Percentiles rank a stretch among this genome's conserved stretches.
Conservation (phyloP, 768 basidiomycete genomes). For the Psilocybe subaeruginosa region DNA sequence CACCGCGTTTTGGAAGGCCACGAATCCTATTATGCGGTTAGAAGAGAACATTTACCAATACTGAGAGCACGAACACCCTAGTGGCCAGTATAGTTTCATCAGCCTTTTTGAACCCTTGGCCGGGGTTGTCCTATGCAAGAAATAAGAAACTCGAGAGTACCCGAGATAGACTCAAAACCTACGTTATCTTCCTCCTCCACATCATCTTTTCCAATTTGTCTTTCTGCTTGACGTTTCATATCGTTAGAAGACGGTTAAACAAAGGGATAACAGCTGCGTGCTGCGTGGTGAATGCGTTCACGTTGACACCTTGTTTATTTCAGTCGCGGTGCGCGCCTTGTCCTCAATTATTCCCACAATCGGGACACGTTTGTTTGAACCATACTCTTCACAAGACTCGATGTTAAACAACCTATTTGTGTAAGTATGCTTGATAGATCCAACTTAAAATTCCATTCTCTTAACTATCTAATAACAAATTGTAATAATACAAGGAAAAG, state of each 20-base stretch:
- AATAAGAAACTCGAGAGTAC: neutral
- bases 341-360: neutral
- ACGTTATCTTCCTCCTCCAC: conserved; percentile 38
- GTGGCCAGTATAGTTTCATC: conserved; percentile 43
- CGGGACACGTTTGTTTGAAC: neutral
- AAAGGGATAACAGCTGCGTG: neutral
- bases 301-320: neutral
- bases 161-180: neutral
- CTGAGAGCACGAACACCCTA: conserved; percentile 47
- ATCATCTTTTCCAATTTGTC: conserved; percentile 64
- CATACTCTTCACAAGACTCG: neutral
- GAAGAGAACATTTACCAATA: neutral
- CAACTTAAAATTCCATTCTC: neutral
- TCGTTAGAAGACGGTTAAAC: neutral
- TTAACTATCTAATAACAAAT: conserved; percentile 6
- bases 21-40: conserved; percentile 53
- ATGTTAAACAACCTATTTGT: neutral
- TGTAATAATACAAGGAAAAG: conserved; percentile 8
- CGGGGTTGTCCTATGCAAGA: conserved; percentile 21
- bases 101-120: conserved; percentile 58
- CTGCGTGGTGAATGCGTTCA: neutral
- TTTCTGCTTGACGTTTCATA: conserved; percentile 79
- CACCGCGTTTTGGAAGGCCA: conserved; percentile 57
- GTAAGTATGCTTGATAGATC: neutral
- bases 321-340: neutral